Evolutionary conservation across 345 rosid species (phyloP).

Genomic region (Salix viminalis): DNA sequence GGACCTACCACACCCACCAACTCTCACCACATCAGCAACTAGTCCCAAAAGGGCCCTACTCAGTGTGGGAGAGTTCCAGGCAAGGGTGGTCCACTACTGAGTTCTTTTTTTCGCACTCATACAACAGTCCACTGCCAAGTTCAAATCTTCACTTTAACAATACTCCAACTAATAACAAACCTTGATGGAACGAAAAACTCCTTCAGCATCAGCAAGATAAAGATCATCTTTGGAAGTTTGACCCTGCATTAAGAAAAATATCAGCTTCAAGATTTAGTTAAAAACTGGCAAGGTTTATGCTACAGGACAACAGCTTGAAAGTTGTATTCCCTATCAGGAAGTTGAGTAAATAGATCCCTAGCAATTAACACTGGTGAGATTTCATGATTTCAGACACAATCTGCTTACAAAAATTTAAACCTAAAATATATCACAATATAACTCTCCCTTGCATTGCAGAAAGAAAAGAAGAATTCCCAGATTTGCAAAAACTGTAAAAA

Average conservation of each 20-base stretch:
- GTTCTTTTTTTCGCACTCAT: not conserved
- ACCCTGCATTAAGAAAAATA: slow-evolving; percentile 42
- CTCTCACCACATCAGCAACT: slow-evolving; percentile 13
- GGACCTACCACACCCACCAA: slow-evolving; percentile 1
- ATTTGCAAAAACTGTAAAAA: not conserved
- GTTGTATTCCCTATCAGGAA: not conserved
- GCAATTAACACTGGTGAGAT: not conserved
- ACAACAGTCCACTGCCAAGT: not conserved
- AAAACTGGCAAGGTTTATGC: not conserved
- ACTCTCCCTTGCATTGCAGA: not conserved
- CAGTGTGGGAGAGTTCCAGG: not conserved
- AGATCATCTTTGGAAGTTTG: slow-evolving; percentile 55
- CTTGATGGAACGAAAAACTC: slow-evolving; percentile 74
- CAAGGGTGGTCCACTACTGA: not conserved
- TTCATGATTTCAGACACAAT: not conserved
- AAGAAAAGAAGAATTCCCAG: not conserved
- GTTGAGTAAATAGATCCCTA: not conserved
- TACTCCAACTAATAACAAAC: slow-evolving; percentile 39
- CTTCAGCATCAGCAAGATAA: slow-evolving; percentile 66
- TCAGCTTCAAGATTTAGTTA: not conserved
- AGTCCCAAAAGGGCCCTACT: slow-evolving; percentile 9
- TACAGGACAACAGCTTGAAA: not conserved
- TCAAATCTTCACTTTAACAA: not conserved
- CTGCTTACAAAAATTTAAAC: not conserved
- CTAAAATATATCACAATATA: not conserved